Conservation (phyloP, 352 stramenopile species). For the Globisporangium megalacanthum region DNA sequence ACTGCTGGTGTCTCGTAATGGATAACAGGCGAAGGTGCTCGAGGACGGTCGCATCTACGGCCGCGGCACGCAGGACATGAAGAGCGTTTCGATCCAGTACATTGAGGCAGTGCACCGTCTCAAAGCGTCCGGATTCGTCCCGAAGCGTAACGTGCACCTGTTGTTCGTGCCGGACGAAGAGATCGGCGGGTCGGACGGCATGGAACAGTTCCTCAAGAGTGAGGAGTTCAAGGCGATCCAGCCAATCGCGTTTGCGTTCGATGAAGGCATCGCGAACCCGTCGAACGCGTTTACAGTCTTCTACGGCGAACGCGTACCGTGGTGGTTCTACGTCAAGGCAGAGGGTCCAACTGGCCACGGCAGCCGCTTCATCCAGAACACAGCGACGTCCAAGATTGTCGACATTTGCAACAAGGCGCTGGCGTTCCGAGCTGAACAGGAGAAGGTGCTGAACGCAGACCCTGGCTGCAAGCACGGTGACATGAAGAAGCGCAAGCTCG, state of each 20-base stretch:
- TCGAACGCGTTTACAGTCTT: slow-evolving; percentile 92
- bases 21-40: too few relatives aligned
- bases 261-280: slow-evolving; percentile 93
- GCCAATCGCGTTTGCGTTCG: slow-evolving; percentile 89
- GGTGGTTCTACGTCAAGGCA: slow-evolving; percentile 89
- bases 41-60: slow-evolving; percentile 89
- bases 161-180: slow-evolving; percentile 94
- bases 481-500: slow-evolving; percentile 86
- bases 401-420: slow-evolving; percentile 85
- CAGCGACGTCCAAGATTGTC: slow-evolving; percentile 93
- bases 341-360: slow-evolving; percentile 82
- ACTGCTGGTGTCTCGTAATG: too few relatives aligned
- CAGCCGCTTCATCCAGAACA: slow-evolving; percentile 94
- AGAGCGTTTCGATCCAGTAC: slow-evolving; percentile 96
- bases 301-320: slow-evolving; percentile 93
- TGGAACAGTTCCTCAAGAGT: slow-evolving; percentile 87
- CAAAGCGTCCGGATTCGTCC: slow-evolving; percentile 55
- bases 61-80: slow-evolving; percentile 93
- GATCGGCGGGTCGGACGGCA: slow-evolving; percentile 91
- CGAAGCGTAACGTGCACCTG: slow-evolving; percentile 88
- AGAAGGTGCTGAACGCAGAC: slow-evolving; percentile 62
- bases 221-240: slow-evolving; percentile 76
- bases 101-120: slow-evolving; percentile 85
- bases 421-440: slow-evolving; percentile 87
- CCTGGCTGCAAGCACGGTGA: slow-evolving; percentile 90